phyloP scores from a whole-genome alignment of 306 rosid genomes.

The Rubus idaeus region DNA sequence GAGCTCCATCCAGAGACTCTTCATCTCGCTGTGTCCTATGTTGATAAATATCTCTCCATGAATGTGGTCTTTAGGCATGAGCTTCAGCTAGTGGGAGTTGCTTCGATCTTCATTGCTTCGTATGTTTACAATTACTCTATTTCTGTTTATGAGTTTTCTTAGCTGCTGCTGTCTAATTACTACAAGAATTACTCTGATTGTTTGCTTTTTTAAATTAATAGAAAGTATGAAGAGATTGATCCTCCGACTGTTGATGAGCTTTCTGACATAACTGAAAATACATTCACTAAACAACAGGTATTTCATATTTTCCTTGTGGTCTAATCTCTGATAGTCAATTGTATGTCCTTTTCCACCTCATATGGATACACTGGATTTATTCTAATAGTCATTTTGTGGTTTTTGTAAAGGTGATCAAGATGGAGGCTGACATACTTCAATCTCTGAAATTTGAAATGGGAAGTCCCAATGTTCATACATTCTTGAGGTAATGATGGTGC shows the following conservation, averaged over 20 bases:
- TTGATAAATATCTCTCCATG: conserved; percentile 65
- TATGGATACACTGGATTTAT: background rate
- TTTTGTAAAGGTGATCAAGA: conserved; percentile 53
- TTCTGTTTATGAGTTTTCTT: background rate
- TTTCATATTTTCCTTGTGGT: background rate
- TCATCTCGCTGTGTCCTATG: conserved; percentile 52
- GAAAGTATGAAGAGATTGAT: conserved; percentile 89
- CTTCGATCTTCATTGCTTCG: conserved; percentile 82
- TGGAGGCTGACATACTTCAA: conserved; percentile 79
- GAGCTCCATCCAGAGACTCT: conserved; percentile 77
- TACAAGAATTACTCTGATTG: background rate
- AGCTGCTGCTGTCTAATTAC: background rate
- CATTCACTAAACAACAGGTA: conserved; percentile 79
- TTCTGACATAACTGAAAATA: conserved; percentile 81
- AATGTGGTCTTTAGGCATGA: conserved; percentile 41
- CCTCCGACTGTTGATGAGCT: conserved; percentile 79
- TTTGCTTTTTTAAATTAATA: background rate
- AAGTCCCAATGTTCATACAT: conserved; percentile 70
- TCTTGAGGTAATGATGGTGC: conserved; percentile 52
- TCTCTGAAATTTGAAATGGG: conserved; percentile 82
- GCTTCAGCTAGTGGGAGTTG: conserved; percentile 79
- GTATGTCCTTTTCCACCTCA: background rate
- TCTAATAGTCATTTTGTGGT: background rate
- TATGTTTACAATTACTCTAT: conserved; percentile 33
- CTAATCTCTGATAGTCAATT: background rate